Base-by-base conservation (phyloP, 139 green algal species). In the Zygnema cylindricum region DNA sequence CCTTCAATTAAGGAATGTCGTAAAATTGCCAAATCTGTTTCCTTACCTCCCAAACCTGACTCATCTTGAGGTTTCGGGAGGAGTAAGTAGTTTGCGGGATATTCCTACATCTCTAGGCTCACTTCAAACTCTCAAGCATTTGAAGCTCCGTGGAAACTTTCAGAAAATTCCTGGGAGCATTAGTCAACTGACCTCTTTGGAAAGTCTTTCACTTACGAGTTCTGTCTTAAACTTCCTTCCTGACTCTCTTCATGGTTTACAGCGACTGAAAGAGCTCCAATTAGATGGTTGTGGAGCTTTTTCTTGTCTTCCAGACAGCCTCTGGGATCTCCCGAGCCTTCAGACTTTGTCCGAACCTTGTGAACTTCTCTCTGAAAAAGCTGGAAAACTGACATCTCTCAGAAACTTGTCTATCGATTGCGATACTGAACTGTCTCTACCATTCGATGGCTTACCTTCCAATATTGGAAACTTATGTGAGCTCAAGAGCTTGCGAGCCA, bases 181-280 rank as follows among this genome's bases (percentile, higher is more conserved):
- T 35, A 41, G 78, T 30, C 78, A 63, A 23, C 78, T 85, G 78
- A 43, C 49, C 35, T 39, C 49, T 1, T 63, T 85, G 35, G 78
- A 85, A 41, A 43, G 35, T 2, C 78, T 85, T 33, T 33, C 36
- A 25, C 38, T 85, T 39, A 55, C 69, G 23, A 85, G 78, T 41
- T 55, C 69, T 77, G 78, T 54, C 42, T 85, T 85, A 63, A 41
- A 85, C 35, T 33, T 32, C 35, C 35, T 85, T 55, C 78, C 78
- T 41, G 35, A 43, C 1, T 40, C 39, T 43, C 2, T 85, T 38
- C 40, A 33, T 38, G 36, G 41, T 38, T 63, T 85, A 3, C 43
- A 23, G 16, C 40, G 33, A n/a, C 39, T 85, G 23, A 55, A 63
- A 55, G 78, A 85, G 78, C 78, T 85, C 35, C 43, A 41, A 35